phyloP scores from a whole-genome alignment of 345 rosid species.

The Adansonia digitata region DNA sequence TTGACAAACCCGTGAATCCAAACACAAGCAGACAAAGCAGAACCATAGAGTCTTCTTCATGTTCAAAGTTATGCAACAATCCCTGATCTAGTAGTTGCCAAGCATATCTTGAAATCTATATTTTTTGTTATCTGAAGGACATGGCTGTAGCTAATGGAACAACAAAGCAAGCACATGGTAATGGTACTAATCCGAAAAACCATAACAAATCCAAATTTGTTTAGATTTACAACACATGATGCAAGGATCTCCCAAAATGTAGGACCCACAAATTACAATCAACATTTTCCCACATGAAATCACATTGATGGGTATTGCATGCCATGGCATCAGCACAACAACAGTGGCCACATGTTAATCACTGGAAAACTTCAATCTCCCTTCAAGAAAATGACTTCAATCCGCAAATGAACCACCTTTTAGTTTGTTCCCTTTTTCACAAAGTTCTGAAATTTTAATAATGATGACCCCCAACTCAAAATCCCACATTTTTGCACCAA shows the following conservation, averaged over 20 bases:
- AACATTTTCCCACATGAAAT: constrained; percentile 39
- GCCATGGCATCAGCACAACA: constrained; percentile 21
- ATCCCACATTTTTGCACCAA: constrained; percentile 14
- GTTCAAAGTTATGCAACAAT: neutral
- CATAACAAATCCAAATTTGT: neutral
- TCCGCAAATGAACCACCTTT: constrained; percentile 17
- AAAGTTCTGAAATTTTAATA: constrained; percentile 31
- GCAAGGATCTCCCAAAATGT: constrained; percentile 15
- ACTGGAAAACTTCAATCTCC: constrained; percentile 4
- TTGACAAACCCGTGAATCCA: neutral
- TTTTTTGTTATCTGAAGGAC: neutral
- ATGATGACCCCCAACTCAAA: constrained; percentile 20
- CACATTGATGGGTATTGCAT: constrained; percentile 57
- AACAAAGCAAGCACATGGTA: constrained; percentile 28
- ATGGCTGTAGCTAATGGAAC: constrained; percentile 6
- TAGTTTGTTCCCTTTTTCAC: constrained; percentile 28
- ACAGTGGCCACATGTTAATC: constrained; percentile 11
- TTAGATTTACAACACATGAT: constrained; percentile 48
- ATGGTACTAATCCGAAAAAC: neutral
- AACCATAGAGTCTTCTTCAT: neutral
- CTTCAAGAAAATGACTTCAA: constrained; percentile 12
- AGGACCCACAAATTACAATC: constrained; percentile 27
- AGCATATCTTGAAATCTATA: neutral
- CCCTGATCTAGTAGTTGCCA: neutral
- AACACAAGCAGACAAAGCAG: no score